Evolutionary conservation across 2,329 filamentous ascomycete species (phyloP), one percentile per base, ranked within the genome.

Genomic region (Massarina eburnea): DNA sequence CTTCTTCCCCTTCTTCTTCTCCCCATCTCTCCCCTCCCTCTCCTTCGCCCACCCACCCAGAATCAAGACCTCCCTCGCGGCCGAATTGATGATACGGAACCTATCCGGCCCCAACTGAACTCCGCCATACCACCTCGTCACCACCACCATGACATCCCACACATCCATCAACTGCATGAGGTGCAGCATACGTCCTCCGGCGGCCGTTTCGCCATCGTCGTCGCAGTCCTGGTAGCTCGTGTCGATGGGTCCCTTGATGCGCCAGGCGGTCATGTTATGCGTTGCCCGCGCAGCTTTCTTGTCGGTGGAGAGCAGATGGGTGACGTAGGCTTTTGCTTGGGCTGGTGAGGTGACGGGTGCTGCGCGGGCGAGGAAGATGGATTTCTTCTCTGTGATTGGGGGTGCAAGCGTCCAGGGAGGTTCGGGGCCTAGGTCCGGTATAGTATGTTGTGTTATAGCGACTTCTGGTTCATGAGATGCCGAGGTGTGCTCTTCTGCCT

Each of bases 261-360:
- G 82, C 89, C 91, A 97, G 1, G 92, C 92, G 17, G 87, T 91
- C 64, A 99, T 96, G 69, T 97, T 97, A 70, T 99, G 94, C 49
- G 92, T 91, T 4, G 94, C 94, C 37, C 80, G 76, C n/a, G 90
- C 85, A 27, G 90, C 85, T 57, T 88, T 90, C 72, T 88, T 91
- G 71, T 97, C 91, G 8, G 84, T 88, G 4, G 85, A 80, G 7
- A 96, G 78, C 1, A 99, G 79, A 67, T 95, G 85, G 34, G 82
- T 77, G 1, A 97, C 73, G 61, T 82, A 91, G 2, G 74, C 71
- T 46, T 83, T 81, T 2, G 91, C 92, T 68, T 94, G 81, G 1
- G 78, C 74, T 1, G 88, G 81, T 3, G 85, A 88, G 0, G 78
- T 74, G 1, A 95, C 89, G 2, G 71, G 72, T 0, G 88, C 87